These are phyloP conservation scores for Starmerella etchellsii DNA, from an alignment of 805 yeast genomes.

Conservation along the genomic window DNA sequence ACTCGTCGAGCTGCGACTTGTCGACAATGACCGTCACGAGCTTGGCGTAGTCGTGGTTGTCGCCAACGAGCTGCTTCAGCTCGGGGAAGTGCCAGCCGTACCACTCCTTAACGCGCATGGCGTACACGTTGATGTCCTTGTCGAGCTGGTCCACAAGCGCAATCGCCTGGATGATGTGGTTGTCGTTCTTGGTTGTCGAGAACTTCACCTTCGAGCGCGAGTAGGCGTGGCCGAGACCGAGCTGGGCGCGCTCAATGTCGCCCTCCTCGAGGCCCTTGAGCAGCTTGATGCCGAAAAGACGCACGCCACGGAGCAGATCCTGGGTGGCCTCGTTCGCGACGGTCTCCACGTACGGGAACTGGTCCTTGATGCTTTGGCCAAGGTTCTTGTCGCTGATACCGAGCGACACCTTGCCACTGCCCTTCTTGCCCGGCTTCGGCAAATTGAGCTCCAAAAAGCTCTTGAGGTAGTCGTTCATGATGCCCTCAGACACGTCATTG, in stretches of 20 bases:
- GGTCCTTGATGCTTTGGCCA: slow-evolving; percentile 93
- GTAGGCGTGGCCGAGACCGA: slow-evolving; percentile 98
- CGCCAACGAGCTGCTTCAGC: slow-evolving; percentile 80
- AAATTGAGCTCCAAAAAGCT: slow-evolving; percentile 79
- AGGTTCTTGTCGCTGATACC: slow-evolving; percentile 91
- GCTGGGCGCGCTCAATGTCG: slow-evolving; percentile 94
- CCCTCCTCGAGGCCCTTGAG: slow-evolving; percentile 87
- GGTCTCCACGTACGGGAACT: slow-evolving; percentile 79
- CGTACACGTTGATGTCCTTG: slow-evolving; percentile 93
- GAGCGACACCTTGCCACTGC: slow-evolving; percentile 45
- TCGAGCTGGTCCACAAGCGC: slow-evolving; percentile 94
- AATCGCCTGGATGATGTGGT: slow-evolving; percentile 97
- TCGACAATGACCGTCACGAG: slow-evolving; percentile 73
- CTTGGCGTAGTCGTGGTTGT: slow-evolving; percentile 75
- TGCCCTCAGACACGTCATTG: slow-evolving; percentile 93
- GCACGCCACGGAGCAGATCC: slow-evolving; percentile 88
- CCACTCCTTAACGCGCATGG: slow-evolving; percentile 97
- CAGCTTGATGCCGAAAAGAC: slow-evolving; percentile 78
- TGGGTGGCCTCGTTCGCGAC: slow-evolving; percentile 83
- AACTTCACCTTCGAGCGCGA: slow-evolving; percentile 98
- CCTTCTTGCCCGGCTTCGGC: slow-evolving; percentile 55
- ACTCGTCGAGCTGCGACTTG: slow-evolving; percentile 53
- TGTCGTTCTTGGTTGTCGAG: slow-evolving; percentile 95
- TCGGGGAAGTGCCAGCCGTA: slow-evolving; percentile 99
- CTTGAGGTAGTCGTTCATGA: slow-evolving; percentile 84